phyloP scores from a whole-genome alignment of 2,329 filamentous ascomycete species.

The Parasarocladium wereldwijsianum region DNA sequence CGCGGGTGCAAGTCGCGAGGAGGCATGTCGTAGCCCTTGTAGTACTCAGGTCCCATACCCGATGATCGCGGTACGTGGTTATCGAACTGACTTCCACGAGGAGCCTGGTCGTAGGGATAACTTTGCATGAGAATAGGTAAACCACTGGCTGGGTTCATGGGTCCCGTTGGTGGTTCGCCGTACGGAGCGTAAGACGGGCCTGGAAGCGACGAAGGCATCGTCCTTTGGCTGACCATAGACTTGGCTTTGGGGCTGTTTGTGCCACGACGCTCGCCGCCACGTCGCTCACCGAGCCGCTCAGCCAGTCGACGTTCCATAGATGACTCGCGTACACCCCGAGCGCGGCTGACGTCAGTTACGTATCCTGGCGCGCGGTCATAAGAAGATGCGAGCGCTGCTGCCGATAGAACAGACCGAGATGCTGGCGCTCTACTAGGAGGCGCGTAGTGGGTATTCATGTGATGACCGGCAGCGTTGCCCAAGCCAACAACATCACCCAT shows the following conservation, averaged over 20 bases:
- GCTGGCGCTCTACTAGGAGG: conserved; percentile 9
- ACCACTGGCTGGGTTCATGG: background rate
- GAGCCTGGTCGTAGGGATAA: conserved; percentile 1
- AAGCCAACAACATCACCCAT: conserved; percentile 20
- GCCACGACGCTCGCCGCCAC: too few relatives aligned
- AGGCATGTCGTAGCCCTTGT: too few relatives aligned
- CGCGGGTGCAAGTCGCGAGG: too few relatives aligned
- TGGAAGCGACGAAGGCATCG: too few relatives aligned
- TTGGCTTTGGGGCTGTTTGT: conserved; percentile 10
- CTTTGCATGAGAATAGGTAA: background rate
- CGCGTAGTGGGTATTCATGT: conserved; percentile 22
- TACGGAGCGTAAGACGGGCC: background rate
- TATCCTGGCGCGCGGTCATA: conserved; percentile 23
- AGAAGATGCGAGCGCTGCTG: conserved; percentile 4
- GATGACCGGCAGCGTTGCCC: conserved; percentile 37
- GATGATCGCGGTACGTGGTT: too few relatives aligned
- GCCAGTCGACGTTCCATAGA: conserved; percentile 36
- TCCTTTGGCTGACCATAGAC: too few relatives aligned
- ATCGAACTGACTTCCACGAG: too few relatives aligned
- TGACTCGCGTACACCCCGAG: conserved; percentile 23
- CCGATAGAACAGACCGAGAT: too few relatives aligned
- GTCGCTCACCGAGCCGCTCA: conserved; percentile 30
- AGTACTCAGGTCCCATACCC: too few relatives aligned
- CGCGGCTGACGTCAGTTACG: conserved; percentile 25
- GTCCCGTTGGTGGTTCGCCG: background rate